Conservation (phyloP, 116 monocot species). For the Posidonia oceanica region DNA sequence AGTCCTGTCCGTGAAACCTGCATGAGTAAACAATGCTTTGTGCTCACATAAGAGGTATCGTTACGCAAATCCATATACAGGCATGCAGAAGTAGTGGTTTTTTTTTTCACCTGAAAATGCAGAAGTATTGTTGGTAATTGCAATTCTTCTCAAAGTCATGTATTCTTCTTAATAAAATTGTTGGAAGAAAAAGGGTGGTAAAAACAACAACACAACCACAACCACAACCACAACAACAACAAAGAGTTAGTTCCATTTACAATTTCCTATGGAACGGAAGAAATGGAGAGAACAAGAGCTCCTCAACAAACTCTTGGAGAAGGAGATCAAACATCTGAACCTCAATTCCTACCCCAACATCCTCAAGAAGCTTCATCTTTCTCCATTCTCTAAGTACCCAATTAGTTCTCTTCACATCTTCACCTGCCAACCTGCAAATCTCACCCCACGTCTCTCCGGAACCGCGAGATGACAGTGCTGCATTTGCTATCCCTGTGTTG, state of each 20-base stretch:
- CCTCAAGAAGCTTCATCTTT: background rate
- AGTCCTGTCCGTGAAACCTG: too few species aligned
- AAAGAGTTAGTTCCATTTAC: background rate
- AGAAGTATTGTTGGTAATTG: too few species aligned
- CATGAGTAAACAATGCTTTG: too few species aligned
- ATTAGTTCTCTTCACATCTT: slow-evolving; percentile 1
- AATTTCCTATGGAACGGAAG: background rate
- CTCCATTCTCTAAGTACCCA: background rate
- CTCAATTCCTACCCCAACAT: background rate
- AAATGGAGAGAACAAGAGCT: background rate
- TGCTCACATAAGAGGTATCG: too few species aligned
- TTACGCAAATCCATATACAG: too few species aligned
- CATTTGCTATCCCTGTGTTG: background rate
- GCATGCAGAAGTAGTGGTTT: too few species aligned
- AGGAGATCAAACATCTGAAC: background rate
- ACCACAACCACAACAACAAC: background rate
- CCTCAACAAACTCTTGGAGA: background rate
- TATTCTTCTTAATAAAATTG: too few species aligned
- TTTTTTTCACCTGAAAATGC: too few species aligned
- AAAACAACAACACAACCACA: too few species aligned
- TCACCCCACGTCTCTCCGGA: background rate
- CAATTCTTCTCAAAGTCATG: too few species aligned
- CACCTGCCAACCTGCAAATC: background rate
- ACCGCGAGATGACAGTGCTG: background rate
- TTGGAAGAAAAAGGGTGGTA: too few species aligned